phyloP scores from a whole-genome alignment of 768 basidiomycete species.

The Lactarius hatsudake region DNA sequence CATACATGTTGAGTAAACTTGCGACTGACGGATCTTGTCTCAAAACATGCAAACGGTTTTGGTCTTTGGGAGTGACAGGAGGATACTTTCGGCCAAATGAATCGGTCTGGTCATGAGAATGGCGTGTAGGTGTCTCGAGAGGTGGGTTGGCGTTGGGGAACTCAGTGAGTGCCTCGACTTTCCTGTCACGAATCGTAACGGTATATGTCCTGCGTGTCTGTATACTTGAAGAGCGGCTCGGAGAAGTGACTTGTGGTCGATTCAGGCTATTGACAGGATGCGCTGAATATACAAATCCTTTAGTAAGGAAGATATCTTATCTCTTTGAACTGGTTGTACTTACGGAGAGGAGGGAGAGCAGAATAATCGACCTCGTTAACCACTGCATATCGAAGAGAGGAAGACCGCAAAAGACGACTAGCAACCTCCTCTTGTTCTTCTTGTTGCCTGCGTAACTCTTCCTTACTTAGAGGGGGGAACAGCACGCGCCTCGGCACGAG shows the following conservation, averaged over 20 bases:
- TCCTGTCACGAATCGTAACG: conserved; percentile 67
- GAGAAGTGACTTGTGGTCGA: conserved; percentile 48
- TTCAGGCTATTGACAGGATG: conserved; percentile 65
- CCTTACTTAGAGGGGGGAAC: not conserved
- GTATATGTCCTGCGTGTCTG: conserved; percentile 60
- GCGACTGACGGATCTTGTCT: conserved; percentile 78
- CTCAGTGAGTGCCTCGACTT: conserved; percentile 58
- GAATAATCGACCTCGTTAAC: conserved; percentile 55
- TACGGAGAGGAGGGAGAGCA: conserved; percentile 67
- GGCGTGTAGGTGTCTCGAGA: conserved; percentile 29
- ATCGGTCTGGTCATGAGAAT: conserved; percentile 30
- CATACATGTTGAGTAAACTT: conserved; percentile 70
- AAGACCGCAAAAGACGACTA: conserved; percentile 61
- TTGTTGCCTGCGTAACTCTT: conserved; percentile 29
- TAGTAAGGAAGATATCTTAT: conserved; percentile 5
- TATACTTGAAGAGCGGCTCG: conserved; percentile 51
- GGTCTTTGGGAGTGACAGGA: conserved; percentile 45
- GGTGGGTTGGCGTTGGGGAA: conserved; percentile 60
- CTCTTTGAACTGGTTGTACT: conserved; percentile 34
- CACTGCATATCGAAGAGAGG: conserved; percentile 63
- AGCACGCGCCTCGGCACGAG: conserved; percentile 9
- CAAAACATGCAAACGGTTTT: conserved; percentile 54
- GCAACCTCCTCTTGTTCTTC: conserved; percentile 54
- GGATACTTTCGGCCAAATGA: conserved; percentile 31
- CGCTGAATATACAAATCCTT: conserved; percentile 26